phyloP scores from a whole-genome alignment of 441 rosid species.

The Gossypium lobatum region DNA sequence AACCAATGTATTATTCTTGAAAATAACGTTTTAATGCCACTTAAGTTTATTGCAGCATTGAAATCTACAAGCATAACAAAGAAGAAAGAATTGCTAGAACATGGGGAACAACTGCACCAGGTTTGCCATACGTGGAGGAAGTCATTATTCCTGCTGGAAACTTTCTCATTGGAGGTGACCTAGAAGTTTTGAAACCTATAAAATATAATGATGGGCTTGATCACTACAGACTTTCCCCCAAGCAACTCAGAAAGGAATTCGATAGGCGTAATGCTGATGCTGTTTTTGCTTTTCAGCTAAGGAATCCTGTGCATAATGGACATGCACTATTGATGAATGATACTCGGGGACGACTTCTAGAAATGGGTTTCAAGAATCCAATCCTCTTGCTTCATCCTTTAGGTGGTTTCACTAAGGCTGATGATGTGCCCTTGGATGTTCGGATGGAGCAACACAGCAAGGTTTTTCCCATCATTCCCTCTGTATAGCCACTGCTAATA shows the following conservation, averaged over 20 bases:
- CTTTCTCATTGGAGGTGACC: slow-evolving; percentile 89
- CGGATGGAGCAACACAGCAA: slow-evolving; percentile 95
- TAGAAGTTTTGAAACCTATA: slow-evolving; percentile 64
- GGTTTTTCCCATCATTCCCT: slow-evolving; percentile 32
- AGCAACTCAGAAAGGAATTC: slow-evolving; percentile 72
- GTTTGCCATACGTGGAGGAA: slow-evolving; percentile 88
- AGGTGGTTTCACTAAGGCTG: slow-evolving; percentile 90
- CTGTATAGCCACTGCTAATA: background rate
- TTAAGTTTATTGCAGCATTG: slow-evolving; percentile 42
- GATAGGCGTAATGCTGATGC: slow-evolving; percentile 85
- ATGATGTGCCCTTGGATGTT: slow-evolving; percentile 88
- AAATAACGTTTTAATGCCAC: background rate
- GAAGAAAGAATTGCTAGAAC: slow-evolving; percentile 89
- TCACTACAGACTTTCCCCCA: slow-evolving; percentile 84
- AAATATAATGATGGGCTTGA: slow-evolving; percentile 91
- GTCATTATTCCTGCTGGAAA: slow-evolving; percentile 61
- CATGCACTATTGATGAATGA: slow-evolving; percentile 92
- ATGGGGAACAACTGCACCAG: slow-evolving; percentile 86
- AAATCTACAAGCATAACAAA: slow-evolving; percentile 83
- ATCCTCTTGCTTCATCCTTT: slow-evolving; percentile 84
- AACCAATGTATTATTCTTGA: background rate
- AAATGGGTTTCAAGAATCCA: slow-evolving; percentile 87
- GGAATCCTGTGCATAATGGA: slow-evolving; percentile 93
- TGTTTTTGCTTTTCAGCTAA: slow-evolving; percentile 82
- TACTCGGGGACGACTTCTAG: slow-evolving; percentile 64